Evolutionary conservation across 192 early-diverging fungal genomes (phyloP), one percentile per base, ranked within the genome.

Genomic region (Lobosporangium transversale): DNA sequence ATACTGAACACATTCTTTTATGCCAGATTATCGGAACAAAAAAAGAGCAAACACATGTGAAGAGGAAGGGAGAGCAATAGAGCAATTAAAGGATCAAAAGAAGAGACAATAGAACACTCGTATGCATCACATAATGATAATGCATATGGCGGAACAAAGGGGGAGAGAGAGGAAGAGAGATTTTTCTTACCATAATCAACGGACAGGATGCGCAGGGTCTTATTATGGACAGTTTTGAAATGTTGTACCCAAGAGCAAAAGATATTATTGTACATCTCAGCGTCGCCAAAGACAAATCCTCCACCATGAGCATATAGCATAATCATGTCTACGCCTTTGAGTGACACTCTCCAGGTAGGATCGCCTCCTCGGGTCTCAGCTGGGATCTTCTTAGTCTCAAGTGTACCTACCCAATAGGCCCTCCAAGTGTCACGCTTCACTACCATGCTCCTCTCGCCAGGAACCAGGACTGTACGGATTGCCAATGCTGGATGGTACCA

Each of bases 221-320:
- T 76, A 64, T 67, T 67, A 31, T 76, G 73, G 51, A 76, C 64
- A 26, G 48, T 57, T 51, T 76, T 66, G 31, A 76, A 76, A 53
- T 76, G 73, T 14, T 76, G 21, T 4, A 76, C 73, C 73, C 73
- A 76, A 4, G 73, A 76, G 42, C 73, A 76, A 56, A 76, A 67
- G 53, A 76, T 76, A 35, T 76, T 76, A 58, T 76, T 76, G n/a
- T 76, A 76, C 73, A 76, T 76, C 64, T 76, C 73, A 17, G 73
- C 73, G 45, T 76, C 73, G 12, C 73, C 73, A 62, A 67, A 76
- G 44, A 76, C 73, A 43, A 76, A 76, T 4, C 73, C 73, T 18
- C 73, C 73, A 29, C 73, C 73, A 56, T 76, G 73, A 6, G 73
- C 73, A 33, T 76, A 76, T 11, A 76, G 29, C 58, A 76, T 65